These are phyloP conservation scores for Cystobasidium slooffiae DNA, from an alignment of 1,284 basidiomycete species.

Conservation along the genomic window DNA sequence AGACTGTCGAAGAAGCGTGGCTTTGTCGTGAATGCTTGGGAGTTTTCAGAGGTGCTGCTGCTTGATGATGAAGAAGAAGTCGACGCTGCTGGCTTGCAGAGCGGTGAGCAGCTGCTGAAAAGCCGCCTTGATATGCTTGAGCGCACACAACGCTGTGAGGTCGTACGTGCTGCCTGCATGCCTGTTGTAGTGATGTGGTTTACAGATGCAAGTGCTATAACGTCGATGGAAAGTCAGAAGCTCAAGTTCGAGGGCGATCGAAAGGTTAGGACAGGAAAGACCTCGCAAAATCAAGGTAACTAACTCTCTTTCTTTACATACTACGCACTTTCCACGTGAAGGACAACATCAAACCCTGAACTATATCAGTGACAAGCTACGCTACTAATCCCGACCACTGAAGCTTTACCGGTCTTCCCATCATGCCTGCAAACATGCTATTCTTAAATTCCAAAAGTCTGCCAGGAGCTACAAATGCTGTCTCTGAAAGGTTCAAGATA, in stretches of 20 bases:
- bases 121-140: neutral
- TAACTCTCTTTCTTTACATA: too few relatives aligned
- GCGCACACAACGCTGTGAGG: slow-evolving; percentile 6
- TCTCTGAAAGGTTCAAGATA: slow-evolving; percentile 3
- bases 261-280: too few relatives aligned
- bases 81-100: slow-evolving; percentile 1
- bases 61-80: slow-evolving; percentile 12
- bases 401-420: slow-evolving; percentile 3
- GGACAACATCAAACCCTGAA: neutral
- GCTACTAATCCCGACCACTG: neutral
- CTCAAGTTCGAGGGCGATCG: neutral
- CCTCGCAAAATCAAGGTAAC: too few relatives aligned
- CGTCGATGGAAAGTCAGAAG: too few relatives aligned
- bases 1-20: slow-evolving; percentile 36
- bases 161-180: slow-evolving; percentile 6
- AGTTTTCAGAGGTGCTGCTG: slow-evolving; percentile 3
- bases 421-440: slow-evolving; percentile 12
- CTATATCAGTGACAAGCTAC: slow-evolving; percentile 1
- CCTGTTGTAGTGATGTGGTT: neutral
- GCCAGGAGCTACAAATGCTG: slow-evolving; percentile 20
- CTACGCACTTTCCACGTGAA: neutral
- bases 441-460: slow-evolving; percentile 36
- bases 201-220: too few relatives aligned
- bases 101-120: slow-evolving; percentile 11
- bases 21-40: slow-evolving; percentile 21